Percentiles rank a stretch among this genome's conserved stretches.
phyloP scores from a whole-genome alignment of 148 eudicot genomes.

The Beta vulgaris region DNA sequence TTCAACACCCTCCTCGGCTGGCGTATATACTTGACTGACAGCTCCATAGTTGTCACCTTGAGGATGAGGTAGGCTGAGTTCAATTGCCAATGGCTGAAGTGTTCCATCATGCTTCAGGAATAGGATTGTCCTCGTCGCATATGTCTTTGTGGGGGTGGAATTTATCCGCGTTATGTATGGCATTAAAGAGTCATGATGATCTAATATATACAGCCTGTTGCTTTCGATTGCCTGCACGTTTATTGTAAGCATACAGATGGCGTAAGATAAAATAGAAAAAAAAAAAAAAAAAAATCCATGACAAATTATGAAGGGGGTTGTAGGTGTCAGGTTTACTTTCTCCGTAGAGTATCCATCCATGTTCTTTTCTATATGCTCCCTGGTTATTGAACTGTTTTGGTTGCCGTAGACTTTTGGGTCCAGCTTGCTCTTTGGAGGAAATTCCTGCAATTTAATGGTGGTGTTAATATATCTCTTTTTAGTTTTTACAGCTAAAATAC shows the following conservation, averaged over 20 bases:
- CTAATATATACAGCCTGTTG: constrained; percentile 69
- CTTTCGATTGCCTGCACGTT: constrained; percentile 51
- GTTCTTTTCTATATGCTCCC: constrained; percentile 54
- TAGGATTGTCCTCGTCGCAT: constrained; percentile 72
- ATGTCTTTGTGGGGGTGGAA: constrained; percentile 63
- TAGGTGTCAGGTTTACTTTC: constrained; percentile 33
- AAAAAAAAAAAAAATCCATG: too few species aligned
- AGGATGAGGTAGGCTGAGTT: constrained; percentile 72
- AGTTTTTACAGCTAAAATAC: background rate
- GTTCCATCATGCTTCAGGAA: constrained; percentile 76
- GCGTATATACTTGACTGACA: constrained; percentile 66
- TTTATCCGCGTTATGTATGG: constrained; percentile 71
- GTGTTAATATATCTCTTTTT: constrained; percentile 4
- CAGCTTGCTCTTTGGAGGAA: constrained; percentile 78
- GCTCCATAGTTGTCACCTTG: constrained; percentile 61
- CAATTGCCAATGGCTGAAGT: constrained; percentile 78
- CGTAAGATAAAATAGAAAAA: background rate
- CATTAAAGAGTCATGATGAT: constrained; percentile 83
- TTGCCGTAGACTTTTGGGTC: constrained; percentile 58
- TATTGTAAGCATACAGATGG: background rate
- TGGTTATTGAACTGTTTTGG: constrained; percentile 69
- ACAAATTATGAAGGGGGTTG: too few species aligned
- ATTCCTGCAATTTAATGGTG: constrained; percentile 44
- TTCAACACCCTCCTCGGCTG: constrained; percentile 57
- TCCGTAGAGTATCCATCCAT: constrained; percentile 67